Evolutionary conservation across 2,329 filamentous ascomycete species (phyloP).

Genomic region (Xylariaceae sp.): DNA sequence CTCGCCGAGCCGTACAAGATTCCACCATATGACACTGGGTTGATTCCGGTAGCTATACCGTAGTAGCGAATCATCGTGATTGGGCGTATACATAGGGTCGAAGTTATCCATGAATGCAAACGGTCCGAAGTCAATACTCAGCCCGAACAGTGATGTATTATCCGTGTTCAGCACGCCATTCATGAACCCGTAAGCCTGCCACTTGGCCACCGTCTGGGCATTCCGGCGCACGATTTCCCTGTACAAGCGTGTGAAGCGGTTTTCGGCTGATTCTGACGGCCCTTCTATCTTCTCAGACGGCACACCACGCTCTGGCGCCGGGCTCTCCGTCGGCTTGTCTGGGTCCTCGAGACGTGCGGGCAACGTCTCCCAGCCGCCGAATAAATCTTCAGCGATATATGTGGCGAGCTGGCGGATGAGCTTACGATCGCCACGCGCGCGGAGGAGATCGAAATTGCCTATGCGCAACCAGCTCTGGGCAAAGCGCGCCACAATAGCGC

Average conservation of each 20-base stretch:
- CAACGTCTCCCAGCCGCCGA: conserved; percentile 85
- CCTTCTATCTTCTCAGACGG: conserved; percentile 69
- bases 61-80: conserved; percentile 89
- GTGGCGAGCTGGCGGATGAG: conserved; percentile 77
- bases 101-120: conserved; percentile 99
- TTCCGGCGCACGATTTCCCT: conserved; percentile 87
- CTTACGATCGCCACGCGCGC: conserved; percentile 78
- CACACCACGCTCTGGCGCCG: conserved; percentile 58
- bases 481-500: conserved; percentile 90
- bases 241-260: conserved; percentile 86
- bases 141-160: conserved; percentile 88
- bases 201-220: conserved; percentile 85
- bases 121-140: conserved; percentile 93
- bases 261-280: conserved; percentile 72
- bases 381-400: conserved; percentile 87
- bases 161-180: conserved; percentile 98
- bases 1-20: conserved; percentile 89
- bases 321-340: conserved; percentile 55
- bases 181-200: conserved; percentile 99
- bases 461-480: conserved; percentile 91
- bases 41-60: conserved; percentile 95
- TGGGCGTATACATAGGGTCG: conserved; percentile 92
- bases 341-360: conserved; percentile 65
- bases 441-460: conserved; percentile 94
- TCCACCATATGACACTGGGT: conserved; percentile 98